phyloP scores from a whole-genome alignment of 345 rosid genomes.

The Trapa incisa region DNA sequence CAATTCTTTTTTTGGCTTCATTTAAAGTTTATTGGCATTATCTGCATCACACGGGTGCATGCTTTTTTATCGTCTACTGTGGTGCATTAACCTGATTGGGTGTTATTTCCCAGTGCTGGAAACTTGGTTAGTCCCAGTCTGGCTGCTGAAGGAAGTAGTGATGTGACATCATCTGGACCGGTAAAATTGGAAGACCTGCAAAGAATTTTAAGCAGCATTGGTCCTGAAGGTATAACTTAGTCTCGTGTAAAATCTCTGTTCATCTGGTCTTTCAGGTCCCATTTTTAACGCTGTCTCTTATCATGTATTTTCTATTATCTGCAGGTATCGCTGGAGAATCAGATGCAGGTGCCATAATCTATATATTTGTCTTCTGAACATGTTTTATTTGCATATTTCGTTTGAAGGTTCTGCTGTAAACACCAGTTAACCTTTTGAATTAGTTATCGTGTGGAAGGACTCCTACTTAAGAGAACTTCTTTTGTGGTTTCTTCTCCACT shows the following conservation, averaged over 20 bases:
- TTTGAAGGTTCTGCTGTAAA: neutral
- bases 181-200: conserved; percentile 79
- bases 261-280: conserved; percentile 4
- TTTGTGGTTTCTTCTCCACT: neutral
- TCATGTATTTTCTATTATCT: conserved; percentile 12
- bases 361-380: neutral
- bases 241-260: conserved; percentile 5
- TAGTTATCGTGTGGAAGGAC: neutral
- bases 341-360: conserved; percentile 53
- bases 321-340: conserved; percentile 53
- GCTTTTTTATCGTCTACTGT: neutral
- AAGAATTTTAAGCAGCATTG: conserved; percentile 80
- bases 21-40: neutral
- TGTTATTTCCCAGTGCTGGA: conserved; percentile 47
- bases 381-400: neutral
- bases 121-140: conserved; percentile 49
- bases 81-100: neutral
- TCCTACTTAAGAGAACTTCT: neutral
- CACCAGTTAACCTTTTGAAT: neutral
- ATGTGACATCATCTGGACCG: conserved; percentile 72
- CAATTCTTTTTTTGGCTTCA: neutral
- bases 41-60: neutral
- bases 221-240: conserved; percentile 42
- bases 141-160: conserved; percentile 58
- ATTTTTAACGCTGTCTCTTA: conserved; percentile 14